phyloP scores from a whole-genome alignment of 306 rosid genomes.

The Castanopsis chinensis region DNA sequence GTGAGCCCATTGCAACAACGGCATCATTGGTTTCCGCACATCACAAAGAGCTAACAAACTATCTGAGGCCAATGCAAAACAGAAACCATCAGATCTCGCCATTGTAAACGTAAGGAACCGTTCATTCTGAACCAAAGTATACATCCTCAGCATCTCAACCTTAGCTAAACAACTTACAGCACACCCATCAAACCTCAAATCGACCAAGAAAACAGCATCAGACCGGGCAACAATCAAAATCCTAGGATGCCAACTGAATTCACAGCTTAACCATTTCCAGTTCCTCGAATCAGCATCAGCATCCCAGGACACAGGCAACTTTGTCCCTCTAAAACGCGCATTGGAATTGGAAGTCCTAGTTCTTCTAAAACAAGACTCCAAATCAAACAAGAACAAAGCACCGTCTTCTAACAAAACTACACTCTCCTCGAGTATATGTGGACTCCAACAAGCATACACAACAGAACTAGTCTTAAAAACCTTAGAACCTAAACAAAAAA shows the following conservation, averaged over 20 bases:
- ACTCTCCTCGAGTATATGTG: too few species aligned
- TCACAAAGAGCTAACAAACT: slow-evolving; percentile 57
- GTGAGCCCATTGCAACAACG: slow-evolving; percentile 64
- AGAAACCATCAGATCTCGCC: slow-evolving; percentile 33
- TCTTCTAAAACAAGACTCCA: slow-evolving; percentile 30
- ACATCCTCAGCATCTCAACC: too few species aligned
- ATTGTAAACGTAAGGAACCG: too few species aligned
- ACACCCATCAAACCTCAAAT: too few species aligned
- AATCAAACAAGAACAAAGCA: slow-evolving; percentile 56
- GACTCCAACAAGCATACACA: too few species aligned
- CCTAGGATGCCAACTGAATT: slow-evolving; percentile 67
- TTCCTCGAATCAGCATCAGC: slow-evolving; percentile 22
- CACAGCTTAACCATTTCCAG: slow-evolving; percentile 58
- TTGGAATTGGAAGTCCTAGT: background rate
- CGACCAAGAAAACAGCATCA: too few species aligned
- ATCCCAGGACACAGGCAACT: slow-evolving; percentile 51
- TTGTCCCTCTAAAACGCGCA: slow-evolving; percentile 37
- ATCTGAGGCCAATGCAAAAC: slow-evolving; percentile 52
- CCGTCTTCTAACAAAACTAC: slow-evolving; percentile 51
- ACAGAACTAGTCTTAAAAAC: too few species aligned
- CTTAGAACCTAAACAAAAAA: too few species aligned
- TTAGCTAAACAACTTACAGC: too few species aligned
- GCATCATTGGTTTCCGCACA: slow-evolving; percentile 55
- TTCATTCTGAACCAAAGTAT: too few species aligned
- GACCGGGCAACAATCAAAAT: background rate